A percentile compares a stretch with the other conserved stretches of the same genome.
Evolutionary conservation across 139 green algal species (phyloP).

Genomic region (Chlorella sorokiniana): DNA sequence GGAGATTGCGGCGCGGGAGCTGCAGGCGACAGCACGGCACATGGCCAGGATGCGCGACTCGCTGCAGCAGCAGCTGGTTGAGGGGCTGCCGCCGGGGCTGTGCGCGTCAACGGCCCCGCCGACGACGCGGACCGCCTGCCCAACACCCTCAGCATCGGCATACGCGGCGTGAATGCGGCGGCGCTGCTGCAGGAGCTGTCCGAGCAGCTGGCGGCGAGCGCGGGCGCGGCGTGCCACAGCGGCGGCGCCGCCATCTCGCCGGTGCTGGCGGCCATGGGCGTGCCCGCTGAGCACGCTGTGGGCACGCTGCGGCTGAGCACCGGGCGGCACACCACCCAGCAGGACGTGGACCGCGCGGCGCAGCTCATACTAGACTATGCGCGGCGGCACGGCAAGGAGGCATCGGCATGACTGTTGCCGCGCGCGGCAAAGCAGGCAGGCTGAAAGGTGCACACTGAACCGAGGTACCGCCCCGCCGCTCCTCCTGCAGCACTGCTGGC

Average conservation of each 20-base stretch:
- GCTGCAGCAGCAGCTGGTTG: conserved; percentile 52
- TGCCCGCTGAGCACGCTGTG: conserved; percentile 57
- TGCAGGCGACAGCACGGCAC: conserved; percentile 35
- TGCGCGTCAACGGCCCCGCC: conserved; percentile 67
- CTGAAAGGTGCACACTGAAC: background rate
- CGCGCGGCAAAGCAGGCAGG: background rate
- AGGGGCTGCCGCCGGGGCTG: conserved; percentile 39
- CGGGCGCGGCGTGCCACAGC: conserved; percentile 78
- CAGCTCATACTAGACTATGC: conserved; percentile 46
- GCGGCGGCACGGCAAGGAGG: background rate
- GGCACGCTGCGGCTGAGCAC: conserved; percentile 77
- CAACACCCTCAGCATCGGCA: conserved; percentile 82
- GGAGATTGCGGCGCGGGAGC: conserved; percentile 58
- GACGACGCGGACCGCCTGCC: conserved; percentile 56
- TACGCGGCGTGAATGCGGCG: conserved; percentile 56
- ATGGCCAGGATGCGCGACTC: conserved; percentile 57
- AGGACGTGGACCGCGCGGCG: conserved; percentile 63
- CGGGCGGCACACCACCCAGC: conserved; percentile 67
- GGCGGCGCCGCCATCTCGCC: conserved; percentile 21
- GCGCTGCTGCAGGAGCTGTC: conserved; percentile 55
- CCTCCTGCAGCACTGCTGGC: background rate
- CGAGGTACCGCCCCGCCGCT: too few relatives aligned
- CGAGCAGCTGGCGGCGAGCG: conserved; percentile 65
- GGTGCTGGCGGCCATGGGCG: conserved; percentile 42
- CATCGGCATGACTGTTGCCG: background rate